Conservation (phyloP, 208 protist genomes). For the Kentomonas sorsogonicus region DNA sequence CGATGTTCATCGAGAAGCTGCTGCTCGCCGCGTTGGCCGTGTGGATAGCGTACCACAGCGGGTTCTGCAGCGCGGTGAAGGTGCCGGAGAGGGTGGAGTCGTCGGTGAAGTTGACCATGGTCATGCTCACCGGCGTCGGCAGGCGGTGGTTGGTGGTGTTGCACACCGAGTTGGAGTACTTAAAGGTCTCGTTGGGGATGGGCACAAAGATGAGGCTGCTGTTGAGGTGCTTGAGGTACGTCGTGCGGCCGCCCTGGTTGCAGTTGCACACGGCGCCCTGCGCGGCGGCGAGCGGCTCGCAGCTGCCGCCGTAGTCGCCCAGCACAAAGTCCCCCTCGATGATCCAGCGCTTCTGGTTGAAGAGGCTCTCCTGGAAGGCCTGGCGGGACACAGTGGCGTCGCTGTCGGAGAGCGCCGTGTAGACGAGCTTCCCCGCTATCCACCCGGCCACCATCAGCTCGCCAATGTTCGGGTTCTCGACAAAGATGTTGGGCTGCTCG, state of each 20-base stretch:
- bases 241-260: slow-evolving; percentile 32
- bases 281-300: neutral
- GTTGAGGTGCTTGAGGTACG: slow-evolving; percentile 16
- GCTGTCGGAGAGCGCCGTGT: slow-evolving; percentile 12
- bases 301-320: slow-evolving; percentile 49
- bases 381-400: slow-evolving; percentile 8
- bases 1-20: neutral
- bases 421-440: slow-evolving; percentile 24
- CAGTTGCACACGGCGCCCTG: slow-evolving; percentile 35
- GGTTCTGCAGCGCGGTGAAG: neutral
- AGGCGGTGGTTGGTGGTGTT: neutral
- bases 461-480: slow-evolving; percentile 3
- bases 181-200: neutral
- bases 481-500: slow-evolving; percentile 7
- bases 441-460: slow-evolving; percentile 44
- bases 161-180: slow-evolving; percentile 10
- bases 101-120: slow-evolving; percentile 7
- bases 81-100: neutral
- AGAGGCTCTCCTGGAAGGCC: slow-evolving; percentile 19
- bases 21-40: neutral
- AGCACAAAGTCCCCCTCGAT: slow-evolving; percentile 41
- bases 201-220: neutral
- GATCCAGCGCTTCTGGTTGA: slow-evolving; percentile 49
- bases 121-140: slow-evolving; percentile 8
- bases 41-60: neutral